Percentiles rank a stretch among this genome's conserved stretches.
These are phyloP conservation scores for Rhizodiscina lignyota DNA, from an alignment of 495 filamentous ascomycete genomes.

Conservation along the genomic window DNA sequence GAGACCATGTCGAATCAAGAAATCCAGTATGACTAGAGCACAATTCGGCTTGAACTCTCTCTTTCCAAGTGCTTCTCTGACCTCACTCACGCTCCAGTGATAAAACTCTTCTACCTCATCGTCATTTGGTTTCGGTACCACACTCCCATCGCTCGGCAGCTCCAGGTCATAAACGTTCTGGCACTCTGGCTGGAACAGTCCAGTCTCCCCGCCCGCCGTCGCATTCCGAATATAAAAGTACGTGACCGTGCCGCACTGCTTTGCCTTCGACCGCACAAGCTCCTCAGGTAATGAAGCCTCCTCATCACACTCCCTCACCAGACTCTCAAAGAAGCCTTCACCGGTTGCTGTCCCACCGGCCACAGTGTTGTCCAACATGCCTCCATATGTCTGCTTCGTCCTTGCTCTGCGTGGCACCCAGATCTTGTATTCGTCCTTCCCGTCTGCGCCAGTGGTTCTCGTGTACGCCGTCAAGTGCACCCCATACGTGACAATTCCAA, in stretches of 20 bases:
- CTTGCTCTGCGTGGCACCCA: conserved; percentile 68
- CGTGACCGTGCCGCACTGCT: conserved; percentile 51
- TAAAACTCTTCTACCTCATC: conserved; percentile 79
- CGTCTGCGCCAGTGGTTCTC: conserved; percentile 20
- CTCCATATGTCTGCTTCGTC: conserved; percentile 67
- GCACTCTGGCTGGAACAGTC: conserved; percentile 81
- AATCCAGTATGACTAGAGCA: conserved; percentile 66
- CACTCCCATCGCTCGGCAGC: conserved; percentile 44
- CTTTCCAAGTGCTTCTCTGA: conserved; percentile 47
- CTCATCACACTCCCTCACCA: conserved; percentile 75
- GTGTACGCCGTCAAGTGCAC: conserved; percentile 77
- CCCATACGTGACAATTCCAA: conserved; percentile 77
- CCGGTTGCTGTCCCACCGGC: conserved; percentile 75
- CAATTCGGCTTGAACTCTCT: conserved; percentile 93
- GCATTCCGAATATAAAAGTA: conserved; percentile 72
- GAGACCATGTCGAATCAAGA: conserved; percentile 77
- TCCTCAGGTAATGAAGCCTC: conserved; percentile 70
- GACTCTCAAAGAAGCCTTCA: conserved; percentile 58
- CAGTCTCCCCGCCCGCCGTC: conserved; percentile 67
- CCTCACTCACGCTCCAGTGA: conserved; percentile 56
- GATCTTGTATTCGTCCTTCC: conserved; percentile 45
- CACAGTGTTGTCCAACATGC: conserved; percentile 88
- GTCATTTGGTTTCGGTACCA: conserved; percentile 60
- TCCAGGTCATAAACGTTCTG: conserved; percentile 87
- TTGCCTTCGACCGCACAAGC: conserved; percentile 42